Conservation (phyloP, 2,329 filamentous ascomycete genomes). For the Scytalidium sp. region DNA sequence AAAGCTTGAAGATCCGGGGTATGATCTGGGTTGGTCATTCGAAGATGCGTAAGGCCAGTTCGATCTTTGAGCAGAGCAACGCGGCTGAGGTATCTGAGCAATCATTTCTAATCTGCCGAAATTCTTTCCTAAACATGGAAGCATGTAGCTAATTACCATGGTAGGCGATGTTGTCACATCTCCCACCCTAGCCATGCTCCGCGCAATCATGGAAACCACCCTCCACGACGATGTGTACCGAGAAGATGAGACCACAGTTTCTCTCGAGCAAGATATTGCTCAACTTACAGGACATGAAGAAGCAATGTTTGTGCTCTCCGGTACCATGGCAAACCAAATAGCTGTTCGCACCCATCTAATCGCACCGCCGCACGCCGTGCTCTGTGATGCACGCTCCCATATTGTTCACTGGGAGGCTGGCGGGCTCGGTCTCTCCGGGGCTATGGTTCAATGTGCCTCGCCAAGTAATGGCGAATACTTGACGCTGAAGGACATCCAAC, state of each 20-base stretch:
- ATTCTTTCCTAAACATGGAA: too few relatives aligned
- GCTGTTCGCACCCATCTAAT: conserved; percentile 70
- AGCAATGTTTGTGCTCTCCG: conserved; percentile 75
- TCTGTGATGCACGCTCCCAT: conserved; percentile 74
- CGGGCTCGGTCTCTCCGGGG: conserved; percentile 68
- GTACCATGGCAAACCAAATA: conserved; percentile 92
- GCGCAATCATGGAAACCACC: conserved; percentile 67
- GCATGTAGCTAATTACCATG: too few relatives aligned
- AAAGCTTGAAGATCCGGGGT: conserved; percentile 34
- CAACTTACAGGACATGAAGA: conserved; percentile 70
- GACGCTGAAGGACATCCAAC: conserved; percentile 53
- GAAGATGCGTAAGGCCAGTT: conserved; percentile 7
- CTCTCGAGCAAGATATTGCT: conserved; percentile 70
- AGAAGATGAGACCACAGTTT: conserved; percentile 72
- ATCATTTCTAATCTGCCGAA: too few relatives aligned
- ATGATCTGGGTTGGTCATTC: conserved; percentile 33
- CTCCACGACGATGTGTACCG: conserved; percentile 78
- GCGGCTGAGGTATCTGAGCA: neutral
- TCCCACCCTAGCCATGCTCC: conserved; percentile 74
- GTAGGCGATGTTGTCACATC: conserved; percentile 69
- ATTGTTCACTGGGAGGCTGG: conserved; percentile 64
- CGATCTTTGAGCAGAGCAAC: conserved; percentile 5
- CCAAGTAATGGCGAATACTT: conserved; percentile 65
- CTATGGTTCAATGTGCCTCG: conserved; percentile 59
- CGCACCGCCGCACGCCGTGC: conserved; percentile 72